Evolutionary conservation across 2,329 filamentous ascomycete genomes (phyloP).

Genomic region (Clonostachys sp.): DNA sequence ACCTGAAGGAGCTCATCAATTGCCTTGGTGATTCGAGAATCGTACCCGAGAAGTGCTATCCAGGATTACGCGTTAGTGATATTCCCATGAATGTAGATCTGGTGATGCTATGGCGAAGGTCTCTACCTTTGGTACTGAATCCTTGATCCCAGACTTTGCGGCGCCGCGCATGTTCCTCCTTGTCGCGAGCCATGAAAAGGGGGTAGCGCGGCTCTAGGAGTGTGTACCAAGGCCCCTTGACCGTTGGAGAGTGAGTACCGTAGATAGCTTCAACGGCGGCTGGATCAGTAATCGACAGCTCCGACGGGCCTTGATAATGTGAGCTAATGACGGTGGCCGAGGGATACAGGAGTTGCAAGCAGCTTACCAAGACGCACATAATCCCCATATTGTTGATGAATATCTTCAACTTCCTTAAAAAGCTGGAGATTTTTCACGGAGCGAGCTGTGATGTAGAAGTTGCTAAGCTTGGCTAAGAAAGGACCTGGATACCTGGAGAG

Average conservation of each 20-base stretch:
- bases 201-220: conserved; percentile 17
- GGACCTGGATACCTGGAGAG: conserved; percentile 9
- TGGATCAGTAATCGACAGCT: conserved; percentile 21
- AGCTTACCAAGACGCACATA: conserved; percentile 17
- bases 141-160: conserved; percentile 22
- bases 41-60: not conserved
- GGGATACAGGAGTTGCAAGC: not conserved
- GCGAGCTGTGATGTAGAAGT: conserved; percentile 13
- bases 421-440: conserved; percentile 12
- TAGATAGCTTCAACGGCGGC: conserved; percentile 18
- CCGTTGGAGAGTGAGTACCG: conserved; percentile 15
- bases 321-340: not conserved
- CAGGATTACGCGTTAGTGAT: too few relatives aligned
- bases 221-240: conserved; percentile 25
- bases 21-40: not conserved
- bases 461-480: conserved; percentile 7
- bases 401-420: conserved; percentile 13
- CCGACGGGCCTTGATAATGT: conserved; percentile 15
- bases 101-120: too few relatives aligned
- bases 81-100: too few relatives aligned
- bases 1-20: conserved; percentile 9
- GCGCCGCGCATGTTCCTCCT: conserved; percentile 19
- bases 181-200: conserved; percentile 17
- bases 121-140: conserved; percentile 1
- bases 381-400: conserved; percentile 18